Evolutionary conservation across 163 green algal genomes (phyloP), one percentile per base, ranked within the genome.

Genomic region (Picocystis sp.): DNA sequence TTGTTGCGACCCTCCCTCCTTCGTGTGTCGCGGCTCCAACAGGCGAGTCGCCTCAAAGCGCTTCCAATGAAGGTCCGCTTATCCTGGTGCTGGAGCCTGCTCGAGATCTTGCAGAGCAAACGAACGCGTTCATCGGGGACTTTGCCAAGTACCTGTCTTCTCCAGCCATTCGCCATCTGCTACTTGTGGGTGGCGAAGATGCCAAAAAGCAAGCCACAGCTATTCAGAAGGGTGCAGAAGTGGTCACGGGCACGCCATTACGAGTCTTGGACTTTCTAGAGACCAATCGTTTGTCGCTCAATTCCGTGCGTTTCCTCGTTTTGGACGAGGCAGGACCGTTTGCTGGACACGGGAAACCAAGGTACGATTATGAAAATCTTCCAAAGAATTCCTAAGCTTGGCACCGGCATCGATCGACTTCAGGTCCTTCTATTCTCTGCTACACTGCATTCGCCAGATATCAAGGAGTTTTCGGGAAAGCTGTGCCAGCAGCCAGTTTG

Each of bases 341-440:
- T 93, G 23, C 54, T 89, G 47, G 67, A 85, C 63, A 69, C 61
- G 0, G 74, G 78, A 56, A 80, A 76, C 53, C 55, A 57, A 22
- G 70, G 80, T 6, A 45, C 67, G 0, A 72, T 91, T 48, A 43
- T 77, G 48, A 80, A 82, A 54, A 58, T 93, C 17, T 89, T 79
- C 65, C 50, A 48, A 1, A 62, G 62, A 22, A 57, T 92, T 46
- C 77, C 79, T 34, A 88, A 86, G 64, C 53, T 43, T 22, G 71
- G 73, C 22, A 62, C 56, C 2, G 78, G 78, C 10, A 47, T 66
- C 11, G 50, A 65, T 48, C 11, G 46, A 11, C 46, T 52, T 12
- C 67, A 87, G 73, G 72, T 83, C 35, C 72, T 93, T 21, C 66
- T 93, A 64, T 92, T 93, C 63, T 79, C 61, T 34, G 83, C 83